phyloP scores from a whole-genome alignment of 202 grass and related monocot genomes.

The Digitaria exilis region DNA sequence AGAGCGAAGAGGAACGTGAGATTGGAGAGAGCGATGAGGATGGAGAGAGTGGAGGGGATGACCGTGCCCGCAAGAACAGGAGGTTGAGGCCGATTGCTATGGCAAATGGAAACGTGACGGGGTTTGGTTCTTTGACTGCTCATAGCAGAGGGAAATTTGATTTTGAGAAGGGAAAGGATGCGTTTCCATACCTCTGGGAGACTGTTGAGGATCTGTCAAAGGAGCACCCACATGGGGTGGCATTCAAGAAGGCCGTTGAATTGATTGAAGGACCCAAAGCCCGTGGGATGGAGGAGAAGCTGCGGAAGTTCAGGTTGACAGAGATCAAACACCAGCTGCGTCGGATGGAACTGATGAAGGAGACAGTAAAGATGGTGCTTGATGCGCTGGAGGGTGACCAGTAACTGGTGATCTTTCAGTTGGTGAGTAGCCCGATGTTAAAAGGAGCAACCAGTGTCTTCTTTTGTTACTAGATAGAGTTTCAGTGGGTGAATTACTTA shows the following conservation, averaged over 20 bases:
- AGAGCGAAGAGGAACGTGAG: constrained; percentile 45
- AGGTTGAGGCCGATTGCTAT: constrained; percentile 26
- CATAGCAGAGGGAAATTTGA: constrained; percentile 34
- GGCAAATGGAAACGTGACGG: constrained; percentile 36
- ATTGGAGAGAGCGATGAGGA: constrained; percentile 39
- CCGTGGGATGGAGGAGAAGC: constrained; percentile 55
- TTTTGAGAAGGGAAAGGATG: constrained; percentile 48
- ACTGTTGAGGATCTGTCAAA: constrained; percentile 60
- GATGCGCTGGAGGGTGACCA: constrained; percentile 47
- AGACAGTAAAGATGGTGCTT: constrained; percentile 62
- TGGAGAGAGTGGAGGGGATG: constrained; percentile 35
- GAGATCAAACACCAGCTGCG: constrained; percentile 64
- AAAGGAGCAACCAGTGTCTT: constrained; percentile 26
- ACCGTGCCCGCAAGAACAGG: constrained; percentile 41
- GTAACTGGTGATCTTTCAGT: constrained; percentile 16
- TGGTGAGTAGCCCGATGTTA: constrained; percentile 41
- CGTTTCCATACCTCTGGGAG: constrained; percentile 64
- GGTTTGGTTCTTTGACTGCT: neutral
- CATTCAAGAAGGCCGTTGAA: constrained; percentile 61
- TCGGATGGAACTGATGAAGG: constrained; percentile 67
- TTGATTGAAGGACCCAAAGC: constrained; percentile 55
- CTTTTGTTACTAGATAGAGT: constrained; percentile 56
- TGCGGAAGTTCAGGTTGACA: constrained; percentile 52
- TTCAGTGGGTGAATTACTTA: constrained; percentile 48
- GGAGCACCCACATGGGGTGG: constrained; percentile 42